A percentile compares a stretch with the other conserved stretches of the same genome.
phyloP scores from a whole-genome alignment of 352 stramenopile species.

The Phytophthora parvispora region DNA sequence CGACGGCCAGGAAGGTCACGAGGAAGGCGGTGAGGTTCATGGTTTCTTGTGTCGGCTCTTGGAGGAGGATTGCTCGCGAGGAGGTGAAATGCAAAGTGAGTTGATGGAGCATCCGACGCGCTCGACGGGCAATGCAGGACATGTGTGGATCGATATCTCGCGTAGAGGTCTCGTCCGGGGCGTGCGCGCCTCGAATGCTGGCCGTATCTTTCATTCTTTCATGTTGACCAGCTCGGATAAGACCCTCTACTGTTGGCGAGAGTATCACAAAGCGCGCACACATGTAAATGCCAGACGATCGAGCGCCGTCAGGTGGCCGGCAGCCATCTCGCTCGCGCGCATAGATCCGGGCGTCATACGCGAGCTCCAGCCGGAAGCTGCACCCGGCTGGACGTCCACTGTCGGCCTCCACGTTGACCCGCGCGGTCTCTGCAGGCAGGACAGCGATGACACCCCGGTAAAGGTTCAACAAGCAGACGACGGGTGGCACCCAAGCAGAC shows the following conservation, averaged over 20 bases:
- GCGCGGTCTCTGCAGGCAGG: constrained; percentile 7
- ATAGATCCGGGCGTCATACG: constrained; percentile 10
- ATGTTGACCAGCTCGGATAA: constrained; percentile 36
- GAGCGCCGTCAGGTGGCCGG: constrained; percentile 16
- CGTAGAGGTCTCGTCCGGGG: constrained; percentile 12
- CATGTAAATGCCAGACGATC: constrained; percentile 24
- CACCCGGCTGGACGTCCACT: constrained; percentile 28
- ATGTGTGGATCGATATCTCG: not conserved
- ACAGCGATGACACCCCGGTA: constrained; percentile 4
- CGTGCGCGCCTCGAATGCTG: constrained; percentile 11
- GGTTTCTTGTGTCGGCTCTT: constrained; percentile 12
- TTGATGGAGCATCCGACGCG: not conserved
- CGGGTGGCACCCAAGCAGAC: not conserved
- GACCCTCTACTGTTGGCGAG: constrained; percentile 23
- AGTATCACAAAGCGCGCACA: not conserved
- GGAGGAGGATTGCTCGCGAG: constrained; percentile 17
- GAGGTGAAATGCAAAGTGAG: constrained; percentile 43
- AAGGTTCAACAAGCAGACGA: constrained; percentile 24
- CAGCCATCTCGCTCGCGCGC: no score
- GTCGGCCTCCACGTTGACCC: constrained; percentile 16
- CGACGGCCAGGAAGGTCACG: constrained; percentile 38
- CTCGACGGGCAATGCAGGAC: no score
- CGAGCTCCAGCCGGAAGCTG: constrained; percentile 12
- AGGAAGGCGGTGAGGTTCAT: constrained; percentile 59
- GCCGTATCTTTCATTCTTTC: constrained; percentile 26